Conservation (phyloP, 257 asterid species). For the Penstemon barbatus region DNA sequence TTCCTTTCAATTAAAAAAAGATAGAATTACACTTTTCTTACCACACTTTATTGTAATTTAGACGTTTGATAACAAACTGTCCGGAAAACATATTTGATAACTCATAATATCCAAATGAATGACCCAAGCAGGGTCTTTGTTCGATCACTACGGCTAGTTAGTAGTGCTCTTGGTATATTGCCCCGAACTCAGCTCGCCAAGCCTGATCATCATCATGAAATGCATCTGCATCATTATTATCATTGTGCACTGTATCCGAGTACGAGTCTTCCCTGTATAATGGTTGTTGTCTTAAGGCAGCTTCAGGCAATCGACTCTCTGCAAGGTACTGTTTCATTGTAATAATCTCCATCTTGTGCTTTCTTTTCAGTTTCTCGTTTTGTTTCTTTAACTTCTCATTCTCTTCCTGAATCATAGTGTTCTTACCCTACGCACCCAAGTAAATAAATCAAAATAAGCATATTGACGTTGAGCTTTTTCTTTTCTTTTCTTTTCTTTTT, state of each 20-base stretch:
- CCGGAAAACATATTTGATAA: too few species aligned
- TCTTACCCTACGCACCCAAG: slow-evolving; percentile 54
- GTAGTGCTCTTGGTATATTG: slow-evolving; percentile 80
- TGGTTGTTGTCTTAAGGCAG: slow-evolving; percentile 53
- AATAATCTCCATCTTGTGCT: slow-evolving; percentile 95
- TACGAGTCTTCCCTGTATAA: slow-evolving; percentile 59
- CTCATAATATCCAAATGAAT: too few species aligned
- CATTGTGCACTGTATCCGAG: not conserved
- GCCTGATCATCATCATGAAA: slow-evolving; percentile 70
- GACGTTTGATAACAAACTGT: too few species aligned
- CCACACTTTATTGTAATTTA: too few species aligned
- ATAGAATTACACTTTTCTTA: too few species aligned
- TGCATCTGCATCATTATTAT: slow-evolving; percentile 8
- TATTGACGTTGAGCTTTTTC: too few species aligned
- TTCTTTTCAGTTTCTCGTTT: slow-evolving; percentile 79
- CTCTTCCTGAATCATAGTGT: slow-evolving; percentile 58
- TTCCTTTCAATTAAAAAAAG: too few species aligned
- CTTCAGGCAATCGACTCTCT: slow-evolving; percentile 88
- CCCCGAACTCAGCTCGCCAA: slow-evolving; percentile 99
- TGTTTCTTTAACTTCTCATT: slow-evolving; percentile 76
- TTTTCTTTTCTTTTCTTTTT: too few species aligned
- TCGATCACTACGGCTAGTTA: slow-evolving; percentile 7
- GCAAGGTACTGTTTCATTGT: slow-evolving; percentile 96
- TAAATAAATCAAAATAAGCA: not conserved
- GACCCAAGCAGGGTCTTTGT: slow-evolving; percentile 50